These are phyloP conservation scores for Drechmeria coniospora DNA, from an alignment of 2,329 filamentous ascomycete genomes.

Conservation along the genomic window DNA sequence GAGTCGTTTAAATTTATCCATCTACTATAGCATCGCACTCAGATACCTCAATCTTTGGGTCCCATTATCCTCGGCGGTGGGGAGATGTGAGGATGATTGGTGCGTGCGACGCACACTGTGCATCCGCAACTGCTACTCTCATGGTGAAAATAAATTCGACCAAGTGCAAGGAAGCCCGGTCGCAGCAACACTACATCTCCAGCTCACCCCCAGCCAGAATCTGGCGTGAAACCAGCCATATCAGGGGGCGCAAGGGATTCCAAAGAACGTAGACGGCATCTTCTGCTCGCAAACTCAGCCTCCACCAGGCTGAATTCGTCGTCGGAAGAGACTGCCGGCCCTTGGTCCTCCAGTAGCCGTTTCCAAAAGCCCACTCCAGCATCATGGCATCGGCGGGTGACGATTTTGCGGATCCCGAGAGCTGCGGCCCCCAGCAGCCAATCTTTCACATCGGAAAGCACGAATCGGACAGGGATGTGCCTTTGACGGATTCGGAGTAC, in stretches of 20 bases:
- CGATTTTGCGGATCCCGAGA: constrained; percentile 11
- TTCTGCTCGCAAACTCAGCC: no score
- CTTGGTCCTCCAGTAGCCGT: no score
- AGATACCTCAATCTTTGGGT: no score
- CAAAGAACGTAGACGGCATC: no score
- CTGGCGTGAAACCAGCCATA: no score
- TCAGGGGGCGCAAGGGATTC: no score
- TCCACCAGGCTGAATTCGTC: neutral
- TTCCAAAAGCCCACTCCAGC: no score
- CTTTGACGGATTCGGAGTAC: constrained; percentile 49
- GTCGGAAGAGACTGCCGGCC: neutral
- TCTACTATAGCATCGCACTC: no score
- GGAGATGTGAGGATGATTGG: neutral
- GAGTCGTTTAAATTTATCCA: no score
- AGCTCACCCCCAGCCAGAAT: neutral
- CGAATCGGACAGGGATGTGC: constrained; percentile 45
- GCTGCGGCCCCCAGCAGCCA: constrained; percentile 18
- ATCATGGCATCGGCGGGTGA: constrained; percentile 10
- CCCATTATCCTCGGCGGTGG: no score
- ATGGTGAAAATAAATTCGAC: neutral
- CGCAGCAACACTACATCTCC: no score
- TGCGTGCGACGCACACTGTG: constrained; percentile 3
- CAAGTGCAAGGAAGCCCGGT: neutral
- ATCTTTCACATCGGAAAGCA: constrained; percentile 60
- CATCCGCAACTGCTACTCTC: neutral